These are phyloP conservation scores for Starmerella bombi DNA, from an alignment of 805 yeast species.

Conservation along the genomic window DNA sequence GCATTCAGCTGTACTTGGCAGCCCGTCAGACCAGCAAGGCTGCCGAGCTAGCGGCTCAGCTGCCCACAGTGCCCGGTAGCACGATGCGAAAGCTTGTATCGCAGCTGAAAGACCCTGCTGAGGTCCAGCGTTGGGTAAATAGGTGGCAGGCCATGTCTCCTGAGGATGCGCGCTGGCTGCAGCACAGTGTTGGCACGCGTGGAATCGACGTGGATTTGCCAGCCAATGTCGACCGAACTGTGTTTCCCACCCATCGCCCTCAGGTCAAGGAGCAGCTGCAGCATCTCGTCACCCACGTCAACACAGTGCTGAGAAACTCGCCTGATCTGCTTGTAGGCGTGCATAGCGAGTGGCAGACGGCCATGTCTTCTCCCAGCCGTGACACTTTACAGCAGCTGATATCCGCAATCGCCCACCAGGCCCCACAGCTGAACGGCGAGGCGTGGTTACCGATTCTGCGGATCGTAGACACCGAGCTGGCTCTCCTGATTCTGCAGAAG, in stretches of 20 bases:
- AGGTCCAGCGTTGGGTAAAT: constrained; percentile 11
- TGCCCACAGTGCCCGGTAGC: constrained; percentile 1
- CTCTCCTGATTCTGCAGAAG: not conserved
- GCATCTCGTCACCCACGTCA: constrained; percentile 7
- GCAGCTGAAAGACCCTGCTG: not conserved
- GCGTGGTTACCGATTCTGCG: constrained; percentile 10
- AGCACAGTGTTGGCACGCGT: constrained; percentile 1
- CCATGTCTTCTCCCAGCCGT: constrained; percentile 4
- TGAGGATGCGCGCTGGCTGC: constrained; percentile 15
- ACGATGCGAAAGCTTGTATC: constrained; percentile 6
- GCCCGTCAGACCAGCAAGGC: constrained; percentile 12
- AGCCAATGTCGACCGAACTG: not conserved
- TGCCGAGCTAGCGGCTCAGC: constrained; percentile 1
- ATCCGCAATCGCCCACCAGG: not conserved
- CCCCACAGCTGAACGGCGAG: not conserved
- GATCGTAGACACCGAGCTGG: constrained; percentile 2
- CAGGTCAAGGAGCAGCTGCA: constrained; percentile 2
- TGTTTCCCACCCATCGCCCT: constrained; percentile 1
- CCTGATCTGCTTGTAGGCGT: constrained; percentile 4
- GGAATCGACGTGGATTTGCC: constrained; percentile 1
- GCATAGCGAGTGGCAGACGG: constrained; percentile 4
- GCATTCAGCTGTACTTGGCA: constrained; percentile 6
- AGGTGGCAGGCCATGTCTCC: constrained; percentile 14
- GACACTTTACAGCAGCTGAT: constrained; percentile 4
- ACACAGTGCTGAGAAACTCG: constrained; percentile 2